phyloP scores from a whole-genome alignment of 1,284 basidiomycete genomes.

The Sanghuangporus baumii region DNA sequence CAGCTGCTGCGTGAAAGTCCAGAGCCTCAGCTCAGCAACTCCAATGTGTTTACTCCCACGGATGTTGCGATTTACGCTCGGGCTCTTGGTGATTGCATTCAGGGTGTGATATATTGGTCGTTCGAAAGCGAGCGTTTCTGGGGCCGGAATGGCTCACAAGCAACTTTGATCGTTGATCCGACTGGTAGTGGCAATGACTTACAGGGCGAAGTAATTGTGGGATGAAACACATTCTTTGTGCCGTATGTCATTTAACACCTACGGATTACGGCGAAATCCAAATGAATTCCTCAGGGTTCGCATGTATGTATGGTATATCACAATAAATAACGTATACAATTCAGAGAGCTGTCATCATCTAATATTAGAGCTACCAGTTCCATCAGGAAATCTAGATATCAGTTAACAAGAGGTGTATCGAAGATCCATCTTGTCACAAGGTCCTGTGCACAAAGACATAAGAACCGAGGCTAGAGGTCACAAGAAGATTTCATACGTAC shows the following conservation, averaged over 20 bases:
- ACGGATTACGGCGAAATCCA: neutral
- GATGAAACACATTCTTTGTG: neutral
- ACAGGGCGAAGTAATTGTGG: neutral
- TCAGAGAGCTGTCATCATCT: neutral
- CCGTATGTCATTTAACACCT: neutral
- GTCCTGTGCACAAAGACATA: slow-evolving; percentile 25
- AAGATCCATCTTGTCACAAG: slow-evolving; percentile 50
- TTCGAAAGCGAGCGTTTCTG: slow-evolving; percentile 13
- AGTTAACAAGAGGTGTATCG: slow-evolving; percentile 33
- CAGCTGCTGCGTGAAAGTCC: neutral
- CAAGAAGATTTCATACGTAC: slow-evolving; percentile 21
- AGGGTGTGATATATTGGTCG: slow-evolving; percentile 9
- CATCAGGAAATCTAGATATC: neutral
- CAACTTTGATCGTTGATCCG: slow-evolving; percentile 1
- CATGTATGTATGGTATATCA: neutral
- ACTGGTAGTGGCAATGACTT: neutral
- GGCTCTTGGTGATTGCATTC: slow-evolving; percentile 6
- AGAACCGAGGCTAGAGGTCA: neutral
- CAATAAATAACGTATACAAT: neutral
- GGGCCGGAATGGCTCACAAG: neutral
- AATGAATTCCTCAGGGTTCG: neutral
- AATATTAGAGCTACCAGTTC: neutral
- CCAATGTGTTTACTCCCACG: neutral
- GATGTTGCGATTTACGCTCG: slow-evolving; percentile 4
- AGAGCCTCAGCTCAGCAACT: neutral